Conservation (phyloP, 768 basidiomycete genomes). For the Serendipita vermifera region DNA sequence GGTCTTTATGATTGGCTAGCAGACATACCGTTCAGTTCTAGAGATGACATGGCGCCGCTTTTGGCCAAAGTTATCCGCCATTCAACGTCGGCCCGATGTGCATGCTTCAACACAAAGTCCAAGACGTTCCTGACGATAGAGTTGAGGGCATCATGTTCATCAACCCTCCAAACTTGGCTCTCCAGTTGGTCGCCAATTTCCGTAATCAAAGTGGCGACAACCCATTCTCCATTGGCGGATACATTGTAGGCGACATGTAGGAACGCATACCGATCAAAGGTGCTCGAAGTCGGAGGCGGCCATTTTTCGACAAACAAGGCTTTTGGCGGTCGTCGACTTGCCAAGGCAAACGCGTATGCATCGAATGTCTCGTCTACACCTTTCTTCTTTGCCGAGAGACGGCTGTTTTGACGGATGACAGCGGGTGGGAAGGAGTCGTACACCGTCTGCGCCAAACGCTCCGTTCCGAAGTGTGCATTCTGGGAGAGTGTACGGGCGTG, state of each 20-base stretch:
- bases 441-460: not conserved
- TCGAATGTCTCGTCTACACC: not conserved
- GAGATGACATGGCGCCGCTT: not conserved
- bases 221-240: slow-evolving; percentile 1
- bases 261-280: slow-evolving; percentile 1
- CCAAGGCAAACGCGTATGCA: not conserved
- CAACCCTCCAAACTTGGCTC: not conserved
- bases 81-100: not conserved
- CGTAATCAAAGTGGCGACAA: not conserved
- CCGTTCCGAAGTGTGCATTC: not conserved
- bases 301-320: slow-evolving; percentile 1
- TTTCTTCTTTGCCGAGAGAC: not conserved
- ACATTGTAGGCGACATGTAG: not conserved
- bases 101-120: not conserved
- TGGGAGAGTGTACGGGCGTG: not conserved
- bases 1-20: not conserved
- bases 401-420: not conserved
- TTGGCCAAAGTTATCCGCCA: not conserved
- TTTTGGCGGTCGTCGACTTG: not conserved
- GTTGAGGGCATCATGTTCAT: not conserved
- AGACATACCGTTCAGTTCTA: slow-evolving; percentile 1
- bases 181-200: not conserved
- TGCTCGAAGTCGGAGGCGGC: not conserved
- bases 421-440: not conserved
- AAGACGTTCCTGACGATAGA: not conserved